A percentile compares a stretch with the other conserved stretches of the same genome.
These are phyloP conservation scores for Arthrinium phaeospermum DNA, from an alignment of 2,329 filamentous ascomycete genomes.

Conservation along the genomic window DNA sequence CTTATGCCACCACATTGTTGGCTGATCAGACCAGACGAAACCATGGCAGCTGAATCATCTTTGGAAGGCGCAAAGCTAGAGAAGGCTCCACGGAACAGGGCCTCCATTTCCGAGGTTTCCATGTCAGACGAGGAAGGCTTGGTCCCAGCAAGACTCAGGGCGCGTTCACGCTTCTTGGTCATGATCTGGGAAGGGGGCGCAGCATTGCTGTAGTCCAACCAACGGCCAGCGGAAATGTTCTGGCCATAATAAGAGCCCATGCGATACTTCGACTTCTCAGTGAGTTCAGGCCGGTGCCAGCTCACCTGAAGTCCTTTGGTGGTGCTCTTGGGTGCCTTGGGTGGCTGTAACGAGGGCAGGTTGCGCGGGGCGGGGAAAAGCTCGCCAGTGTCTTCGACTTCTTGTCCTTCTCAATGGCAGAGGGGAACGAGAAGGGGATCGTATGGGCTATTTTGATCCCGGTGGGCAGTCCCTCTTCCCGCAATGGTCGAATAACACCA, in stretches of 20 bases:
- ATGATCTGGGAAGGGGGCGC: slow-evolving; percentile 59
- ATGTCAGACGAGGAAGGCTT: slow-evolving; percentile 62
- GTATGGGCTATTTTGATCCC: slow-evolving; percentile 75
- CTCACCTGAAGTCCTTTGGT: slow-evolving; percentile 65
- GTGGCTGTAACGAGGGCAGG: slow-evolving; percentile 70
- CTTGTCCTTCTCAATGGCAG: slow-evolving; percentile 53
- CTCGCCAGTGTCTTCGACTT: slow-evolving; percentile 70
- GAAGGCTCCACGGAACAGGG: slow-evolving; percentile 77
- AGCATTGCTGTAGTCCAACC: slow-evolving; percentile 73
- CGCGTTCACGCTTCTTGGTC: slow-evolving; percentile 73
- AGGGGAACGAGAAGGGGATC: slow-evolving; percentile 50
- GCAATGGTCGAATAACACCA: slow-evolving; percentile 51
- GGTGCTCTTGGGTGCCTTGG: slow-evolving; percentile 72
- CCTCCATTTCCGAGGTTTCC: slow-evolving; percentile 72
- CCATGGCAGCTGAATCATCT: slow-evolving; percentile 74
- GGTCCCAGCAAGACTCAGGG: slow-evolving; percentile 68
- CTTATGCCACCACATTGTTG: slow-evolving; percentile 78
- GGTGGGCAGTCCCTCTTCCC: slow-evolving; percentile 72
- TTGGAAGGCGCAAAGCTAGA: slow-evolving; percentile 80
- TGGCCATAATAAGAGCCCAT: slow-evolving; percentile 70
- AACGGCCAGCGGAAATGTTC: slow-evolving; percentile 69
- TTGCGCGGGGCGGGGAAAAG: slow-evolving; percentile 72
- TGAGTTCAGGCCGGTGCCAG: slow-evolving; percentile 60
- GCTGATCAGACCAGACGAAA: slow-evolving; percentile 70
- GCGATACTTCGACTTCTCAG: slow-evolving; percentile 60